Base-by-base conservation (phyloP, 176 grass and related monocot species). In the Poa pratensis region DNA sequence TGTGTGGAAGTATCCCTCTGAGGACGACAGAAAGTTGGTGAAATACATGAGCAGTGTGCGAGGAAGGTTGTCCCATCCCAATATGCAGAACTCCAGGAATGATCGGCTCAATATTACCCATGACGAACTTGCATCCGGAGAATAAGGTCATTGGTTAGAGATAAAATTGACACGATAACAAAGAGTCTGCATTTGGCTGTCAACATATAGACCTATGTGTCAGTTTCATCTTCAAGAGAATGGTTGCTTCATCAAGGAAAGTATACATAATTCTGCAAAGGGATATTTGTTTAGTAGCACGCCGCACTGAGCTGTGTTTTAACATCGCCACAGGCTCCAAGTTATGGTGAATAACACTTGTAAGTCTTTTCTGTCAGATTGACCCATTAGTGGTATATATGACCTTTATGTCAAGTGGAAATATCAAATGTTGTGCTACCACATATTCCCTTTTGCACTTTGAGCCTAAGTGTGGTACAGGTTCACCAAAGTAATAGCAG, bases 41-140 rank as follows among this genome's bases (percentile, higher is more conserved):
- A 93, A 98, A 85, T 98, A 98, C 96, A 98, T 98, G 2, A 98
- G 87, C 54, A 95, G 78, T 73, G 88, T 94, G 58, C 96, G 89
- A 81, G 96, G 96, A 80, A 98, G 96, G 82, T 95, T 98, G 75
- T 95, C 93, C 96, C 96, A 98, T 67, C 91, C 89, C 68, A 89
- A 52, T 61, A 95, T 83, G 70, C 93, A 98, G 55, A 98, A 98
- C 76, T 98, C 93, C 78, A 95, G 64, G 80, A 98, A 98, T 81
- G 93, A 69, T 77, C 96, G 80, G 75, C 82, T 90, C 87, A 98
- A 78, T 52, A 95, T 73, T 73, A 98, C 86, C 93, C 91, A 90
- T n/a, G 96, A 88, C 3, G 96, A 98, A 77, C 96, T 93, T 98
- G 86, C 34, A 69, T 34, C 43, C 82, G 78, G 37, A 52, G 28